Percentiles rank a stretch among this genome's conserved stretches.
Evolutionary conservation across 208 protist genomes (phyloP).

Genomic region (Spongospora subterranea): DNA sequence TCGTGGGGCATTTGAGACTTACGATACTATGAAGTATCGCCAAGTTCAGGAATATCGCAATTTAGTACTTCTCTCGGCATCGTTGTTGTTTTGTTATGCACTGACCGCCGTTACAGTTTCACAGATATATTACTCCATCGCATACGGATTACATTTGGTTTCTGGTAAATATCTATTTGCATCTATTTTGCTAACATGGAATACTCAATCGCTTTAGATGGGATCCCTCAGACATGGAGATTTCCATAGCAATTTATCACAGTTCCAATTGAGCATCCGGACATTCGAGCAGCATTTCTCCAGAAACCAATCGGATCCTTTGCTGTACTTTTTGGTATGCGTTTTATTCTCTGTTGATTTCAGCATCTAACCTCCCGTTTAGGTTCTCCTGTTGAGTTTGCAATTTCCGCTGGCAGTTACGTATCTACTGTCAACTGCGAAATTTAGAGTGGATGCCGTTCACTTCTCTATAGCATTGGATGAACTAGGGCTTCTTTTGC

Average conservation of each 20-base stretch:
- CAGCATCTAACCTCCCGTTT: neutral
- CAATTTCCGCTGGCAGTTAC: constrained; percentile 10
- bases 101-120: neutral
- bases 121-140: constrained; percentile 11
- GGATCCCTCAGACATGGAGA: neutral
- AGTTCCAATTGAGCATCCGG: constrained; percentile 12
- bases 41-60: constrained; percentile 7
- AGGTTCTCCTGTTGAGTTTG: constrained; percentile 40
- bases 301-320: constrained; percentile 3
- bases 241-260: neutral
- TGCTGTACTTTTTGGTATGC: constrained; percentile 35
- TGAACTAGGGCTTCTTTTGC: neutral
- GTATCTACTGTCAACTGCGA: neutral
- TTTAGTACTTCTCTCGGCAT: neutral
- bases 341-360: neutral
- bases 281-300: constrained; percentile 51
- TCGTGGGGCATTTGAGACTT: constrained; percentile 1
- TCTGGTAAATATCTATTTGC: neutral
- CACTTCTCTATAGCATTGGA: constrained; percentile 15
- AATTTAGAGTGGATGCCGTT: neutral
- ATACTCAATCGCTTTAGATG: constrained; percentile 46
- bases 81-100: neutral
- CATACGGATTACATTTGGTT: constrained; percentile 49
- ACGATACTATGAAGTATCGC: constrained; percentile 48
- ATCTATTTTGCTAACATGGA: neutral